Percentiles rank a stretch among this genome's conserved stretches.
Evolutionary conservation across 495 filamentous ascomycete genomes (phyloP).

Genomic region (Tuber microsphaerosporum): DNA sequence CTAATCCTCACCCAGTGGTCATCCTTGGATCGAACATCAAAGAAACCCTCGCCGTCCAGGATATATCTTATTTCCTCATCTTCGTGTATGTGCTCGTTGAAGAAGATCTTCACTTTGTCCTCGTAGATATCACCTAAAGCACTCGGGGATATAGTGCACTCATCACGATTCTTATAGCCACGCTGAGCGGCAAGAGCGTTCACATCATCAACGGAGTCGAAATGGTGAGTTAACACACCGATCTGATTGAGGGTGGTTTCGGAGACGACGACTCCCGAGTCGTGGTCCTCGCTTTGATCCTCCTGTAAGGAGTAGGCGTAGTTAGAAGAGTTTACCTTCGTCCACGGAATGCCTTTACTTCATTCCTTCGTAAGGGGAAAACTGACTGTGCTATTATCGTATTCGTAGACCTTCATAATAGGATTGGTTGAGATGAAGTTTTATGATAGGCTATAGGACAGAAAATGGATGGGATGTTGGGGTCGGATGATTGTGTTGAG

Average conservation of each 20-base stretch:
- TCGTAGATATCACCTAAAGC: constrained; percentile 83
- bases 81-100: constrained; percentile 92
- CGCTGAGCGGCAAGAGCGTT: constrained; percentile 66
- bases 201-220: constrained; percentile 49
- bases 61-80: constrained; percentile 99
- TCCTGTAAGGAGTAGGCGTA: constrained; percentile 49
- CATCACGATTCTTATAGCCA: constrained; percentile 89
- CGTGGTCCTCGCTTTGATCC: constrained; percentile 86
- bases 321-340: constrained; percentile 11
- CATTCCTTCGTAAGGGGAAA: constrained; percentile 27
- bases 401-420: constrained; percentile 76
- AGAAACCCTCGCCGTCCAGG: constrained; percentile 80
- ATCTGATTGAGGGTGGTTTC: constrained; percentile 59
- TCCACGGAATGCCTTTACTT: constrained; percentile 7
- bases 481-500: constrained; percentile 8
- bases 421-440: constrained; percentile 6
- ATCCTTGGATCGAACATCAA: constrained; percentile 73
- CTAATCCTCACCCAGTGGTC: constrained; percentile 76
- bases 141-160: constrained; percentile 78
- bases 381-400: constrained; percentile 69
- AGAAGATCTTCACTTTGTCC: constrained; percentile 85
- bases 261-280: constrained; percentile 62
- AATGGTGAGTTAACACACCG: constrained; percentile 70
- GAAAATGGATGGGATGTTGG: background rate
- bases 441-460: constrained; percentile 11